Base-by-base conservation (phyloP, 23 red algal genomes). In the Rhodosorus marinus region DNA sequence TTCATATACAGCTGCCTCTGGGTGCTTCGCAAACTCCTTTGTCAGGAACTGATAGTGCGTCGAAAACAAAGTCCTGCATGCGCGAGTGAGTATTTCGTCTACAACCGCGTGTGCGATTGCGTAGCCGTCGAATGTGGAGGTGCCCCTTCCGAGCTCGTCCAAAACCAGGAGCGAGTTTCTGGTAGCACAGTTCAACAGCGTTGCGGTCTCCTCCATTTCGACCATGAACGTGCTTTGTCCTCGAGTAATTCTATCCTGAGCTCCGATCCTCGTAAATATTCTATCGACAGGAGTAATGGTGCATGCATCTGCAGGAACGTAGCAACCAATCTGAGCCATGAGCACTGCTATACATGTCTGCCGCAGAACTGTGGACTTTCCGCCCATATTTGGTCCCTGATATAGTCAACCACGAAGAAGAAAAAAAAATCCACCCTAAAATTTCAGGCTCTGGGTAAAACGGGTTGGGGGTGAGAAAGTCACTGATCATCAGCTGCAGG, bases 141-240 rank as follows among this genome's bases (percentile, higher is more conserved):
- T 98, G 6, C 90, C 90, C 36, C 90, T 59, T 17, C 90, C 77
- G 21, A 98, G 59, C 42, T 98, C 90, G 34, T 98, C 90, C 14
- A 82, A 46, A 55, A 84, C 76, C 22, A 98, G 69, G n/a, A 98
- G 73, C 29, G 90, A 98, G 38, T 57, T 69, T 4, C 30, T 46
- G 20, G 79, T 60, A 22, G 90, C 78, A 54, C 67, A 64, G 31
- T 80, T 69, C 41, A 98, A 46, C 17, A 98, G 74, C 34, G 70
- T 41, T 5, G 78, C 71, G 23, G 81, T 68, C 41, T 98, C 90
- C 54, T 80, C 63, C 80, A 98, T 86, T 69, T 98, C 90, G 29
- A 98, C 80, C 72, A 85, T 81, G 49, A 98, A 98, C 15, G 90
- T 98, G 20, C 68, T 76, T 26, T 82, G 72, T 8, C 76, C 90